phyloP scores from a whole-genome alignment of 169 alveolate genomes.

The Plasmodium billcollinsi region DNA sequence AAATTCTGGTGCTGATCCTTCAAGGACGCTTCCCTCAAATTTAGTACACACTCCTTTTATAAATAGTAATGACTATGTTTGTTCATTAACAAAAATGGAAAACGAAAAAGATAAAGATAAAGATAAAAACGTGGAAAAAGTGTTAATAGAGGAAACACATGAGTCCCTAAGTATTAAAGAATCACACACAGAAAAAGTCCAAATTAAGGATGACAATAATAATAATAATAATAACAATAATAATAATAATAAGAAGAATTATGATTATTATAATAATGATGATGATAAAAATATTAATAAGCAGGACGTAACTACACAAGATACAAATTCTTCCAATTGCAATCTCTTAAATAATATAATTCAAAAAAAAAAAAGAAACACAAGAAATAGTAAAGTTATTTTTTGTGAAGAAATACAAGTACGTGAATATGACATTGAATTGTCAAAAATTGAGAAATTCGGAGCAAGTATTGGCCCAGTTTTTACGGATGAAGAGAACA shows the following conservation, averaged over 20 bases:
- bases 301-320: no score
- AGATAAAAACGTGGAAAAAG: neutral
- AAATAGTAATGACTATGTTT: conserved; percentile 44
- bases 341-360: neutral
- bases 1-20: conserved; percentile 63
- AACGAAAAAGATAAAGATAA: conserved; percentile 6
- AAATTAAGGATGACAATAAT: neutral
- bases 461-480: conserved; percentile 82
- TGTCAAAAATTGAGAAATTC: conserved; percentile 80
- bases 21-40: conserved; percentile 53
- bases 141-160: no score
- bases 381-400: conserved; percentile 63
- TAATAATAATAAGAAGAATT: neutral
- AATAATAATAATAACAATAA: neutral
- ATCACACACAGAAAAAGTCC: no score
- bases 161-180: no score
- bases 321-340: no score
- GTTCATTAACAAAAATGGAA: conserved; percentile 35
- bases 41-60: conserved; percentile 64
- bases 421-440: conserved; percentile 79
- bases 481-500: conserved; percentile 34
- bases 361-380: conserved; percentile 24
- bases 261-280: neutral
- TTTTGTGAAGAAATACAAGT: conserved; percentile 78
- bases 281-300: no score